Percentiles rank a stretch among this genome's conserved stretches.
phyloP scores from a whole-genome alignment of 2,329 filamentous ascomycete species.

The Penicillium frequentans region DNA sequence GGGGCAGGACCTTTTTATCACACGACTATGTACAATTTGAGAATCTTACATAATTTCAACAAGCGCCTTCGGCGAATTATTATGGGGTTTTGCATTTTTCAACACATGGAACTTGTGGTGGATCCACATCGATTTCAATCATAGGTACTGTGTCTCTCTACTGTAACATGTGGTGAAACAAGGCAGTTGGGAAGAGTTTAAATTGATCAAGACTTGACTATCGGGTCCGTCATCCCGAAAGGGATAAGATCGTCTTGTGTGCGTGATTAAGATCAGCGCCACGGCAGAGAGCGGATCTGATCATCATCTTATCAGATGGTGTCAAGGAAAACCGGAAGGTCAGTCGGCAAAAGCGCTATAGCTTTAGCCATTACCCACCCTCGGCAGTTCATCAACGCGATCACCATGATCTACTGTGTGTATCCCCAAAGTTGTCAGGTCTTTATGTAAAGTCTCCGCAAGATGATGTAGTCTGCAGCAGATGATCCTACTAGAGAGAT shows the following conservation, averaged over 20 bases:
- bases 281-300: slow-evolving; percentile 5
- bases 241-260: not conserved
- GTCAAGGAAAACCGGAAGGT: not conserved
- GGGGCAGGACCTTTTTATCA: not conserved
- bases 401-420: slow-evolving; percentile 4
- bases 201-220: slow-evolving; percentile 5
- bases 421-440: not conserved
- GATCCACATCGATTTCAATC: not conserved
- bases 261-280: slow-evolving; percentile 4
- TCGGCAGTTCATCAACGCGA: slow-evolving; percentile 1
- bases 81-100: not conserved
- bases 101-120: not conserved
- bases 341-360: not conserved
- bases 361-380: not conserved
- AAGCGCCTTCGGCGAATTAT: not conserved
- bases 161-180: slow-evolving; percentile 1
- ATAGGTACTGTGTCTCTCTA: not conserved
- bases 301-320: slow-evolving; percentile 16
- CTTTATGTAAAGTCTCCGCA: not conserved
- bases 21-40: not conserved
- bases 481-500: not conserved
- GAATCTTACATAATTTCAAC: not conserved
- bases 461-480: not conserved
- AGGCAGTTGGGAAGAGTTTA: not conserved
- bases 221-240: not conserved